These are phyloP conservation scores for Vigna radiata DNA, from an alignment of 306 rosid species.

Conservation along the genomic window DNA sequence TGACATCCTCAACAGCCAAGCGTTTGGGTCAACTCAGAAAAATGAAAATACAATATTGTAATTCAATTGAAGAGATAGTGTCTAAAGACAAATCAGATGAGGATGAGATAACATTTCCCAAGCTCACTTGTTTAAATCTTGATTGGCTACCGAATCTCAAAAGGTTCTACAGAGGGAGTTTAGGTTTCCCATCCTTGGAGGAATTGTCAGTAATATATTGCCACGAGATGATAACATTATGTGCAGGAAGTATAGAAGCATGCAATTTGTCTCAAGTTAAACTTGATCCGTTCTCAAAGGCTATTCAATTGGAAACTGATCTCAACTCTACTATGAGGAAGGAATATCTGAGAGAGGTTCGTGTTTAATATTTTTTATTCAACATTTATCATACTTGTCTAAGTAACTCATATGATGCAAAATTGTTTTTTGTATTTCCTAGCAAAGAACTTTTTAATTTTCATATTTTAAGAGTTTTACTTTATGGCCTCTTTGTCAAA, in stretches of 20 bases:
- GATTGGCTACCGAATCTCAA: rapidly evolving
- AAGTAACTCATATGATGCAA: not conserved
- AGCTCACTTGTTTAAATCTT: not conserved
- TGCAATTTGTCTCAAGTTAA: too few relatives aligned
- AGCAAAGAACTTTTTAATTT: too few relatives aligned
- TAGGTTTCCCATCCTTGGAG: not conserved
- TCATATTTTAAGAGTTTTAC: too few relatives aligned
- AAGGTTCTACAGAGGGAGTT: not conserved
- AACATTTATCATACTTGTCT: too few relatives aligned
- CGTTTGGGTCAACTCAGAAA: not conserved
- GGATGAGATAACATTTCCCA: not conserved
- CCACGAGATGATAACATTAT: not conserved
- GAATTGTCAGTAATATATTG: not conserved
- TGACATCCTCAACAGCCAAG: not conserved
- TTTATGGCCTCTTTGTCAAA: too few relatives aligned
- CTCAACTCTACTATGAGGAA: too few relatives aligned
- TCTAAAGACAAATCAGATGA: not conserved
- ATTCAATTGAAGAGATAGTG: not conserved
- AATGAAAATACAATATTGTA: not conserved
- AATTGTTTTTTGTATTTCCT: too few relatives aligned
- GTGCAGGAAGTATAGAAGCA: too few relatives aligned
- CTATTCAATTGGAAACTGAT: too few relatives aligned
- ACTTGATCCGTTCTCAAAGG: rapidly evolving
- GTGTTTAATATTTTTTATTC: too few relatives aligned
- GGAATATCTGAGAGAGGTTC: too few relatives aligned